phyloP scores from a whole-genome alignment of 1,284 basidiomycete genomes.

The Papiliotrema nemorosa region DNA sequence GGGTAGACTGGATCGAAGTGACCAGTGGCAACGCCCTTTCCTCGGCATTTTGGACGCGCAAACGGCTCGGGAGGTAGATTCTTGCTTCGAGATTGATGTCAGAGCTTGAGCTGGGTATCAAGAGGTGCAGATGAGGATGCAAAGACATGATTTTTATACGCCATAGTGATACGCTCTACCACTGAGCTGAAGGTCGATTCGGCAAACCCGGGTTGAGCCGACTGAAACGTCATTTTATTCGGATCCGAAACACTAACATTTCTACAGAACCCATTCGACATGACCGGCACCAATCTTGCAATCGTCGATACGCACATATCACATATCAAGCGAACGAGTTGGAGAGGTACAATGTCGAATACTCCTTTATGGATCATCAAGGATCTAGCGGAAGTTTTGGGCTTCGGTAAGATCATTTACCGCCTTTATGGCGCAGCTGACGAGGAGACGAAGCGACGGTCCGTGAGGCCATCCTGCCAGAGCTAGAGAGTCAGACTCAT shows the following conservation, averaged over 20 bases:
- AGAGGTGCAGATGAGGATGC: slow-evolving; percentile 30
- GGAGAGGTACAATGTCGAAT: background rate
- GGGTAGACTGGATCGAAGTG: slow-evolving; percentile 4
- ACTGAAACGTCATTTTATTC: too few species aligned
- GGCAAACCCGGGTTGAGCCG: too few species aligned
- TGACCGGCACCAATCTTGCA: too few species aligned
- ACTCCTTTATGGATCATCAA: slow-evolving; percentile 40
- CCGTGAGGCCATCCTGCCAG: slow-evolving; percentile 38
- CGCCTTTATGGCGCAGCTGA: slow-evolving; percentile 1
- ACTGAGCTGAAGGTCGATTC: too few species aligned
- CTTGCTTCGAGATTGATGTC: slow-evolving; percentile 31
- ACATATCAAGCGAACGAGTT: too few species aligned
- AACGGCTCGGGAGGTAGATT: slow-evolving; percentile 26
- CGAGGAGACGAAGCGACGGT: slow-evolving; percentile 42
- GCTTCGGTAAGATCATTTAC: slow-evolving; percentile 30
- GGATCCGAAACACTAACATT: too few species aligned
- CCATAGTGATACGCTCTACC: too few species aligned
- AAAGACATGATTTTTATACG: too few species aligned
- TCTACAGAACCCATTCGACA: too few species aligned
- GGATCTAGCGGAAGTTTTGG: slow-evolving; percentile 33
- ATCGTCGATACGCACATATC: too few species aligned
- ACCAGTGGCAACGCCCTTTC: background rate
- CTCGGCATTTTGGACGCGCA: background rate
- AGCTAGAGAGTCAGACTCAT: slow-evolving; percentile 33
- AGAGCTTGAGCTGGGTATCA: slow-evolving; percentile 26